These are phyloP conservation scores for Thelonectria rubi DNA, from an alignment of 2,329 filamentous ascomycete species.

Conservation along the genomic window DNA sequence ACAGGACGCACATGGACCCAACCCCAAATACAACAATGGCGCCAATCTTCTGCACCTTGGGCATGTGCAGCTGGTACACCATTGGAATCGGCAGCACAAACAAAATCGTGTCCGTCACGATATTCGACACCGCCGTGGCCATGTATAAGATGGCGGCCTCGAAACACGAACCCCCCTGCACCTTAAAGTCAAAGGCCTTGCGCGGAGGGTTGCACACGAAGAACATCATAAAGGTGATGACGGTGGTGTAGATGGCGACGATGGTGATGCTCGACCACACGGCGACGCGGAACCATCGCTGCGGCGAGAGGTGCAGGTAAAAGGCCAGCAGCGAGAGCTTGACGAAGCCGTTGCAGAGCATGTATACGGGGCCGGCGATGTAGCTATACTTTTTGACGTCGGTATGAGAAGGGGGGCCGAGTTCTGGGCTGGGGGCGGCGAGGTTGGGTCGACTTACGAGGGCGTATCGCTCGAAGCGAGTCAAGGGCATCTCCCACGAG, in stretches of 20 bases:
- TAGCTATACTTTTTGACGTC: slow-evolving; percentile 32
- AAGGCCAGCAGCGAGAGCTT: slow-evolving; percentile 51
- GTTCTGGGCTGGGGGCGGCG: background rate
- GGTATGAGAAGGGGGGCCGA: slow-evolving; percentile 4
- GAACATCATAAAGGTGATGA: slow-evolving; percentile 39
- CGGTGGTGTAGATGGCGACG: slow-evolving; percentile 43
- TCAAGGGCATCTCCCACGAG: slow-evolving; percentile 38
- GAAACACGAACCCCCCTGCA: slow-evolving; percentile 50
- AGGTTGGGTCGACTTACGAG: slow-evolving; percentile 25
- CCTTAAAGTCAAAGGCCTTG: slow-evolving; percentile 36
- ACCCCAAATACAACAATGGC: slow-evolving; percentile 55
- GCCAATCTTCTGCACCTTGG: slow-evolving; percentile 54
- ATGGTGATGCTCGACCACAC: slow-evolving; percentile 45
- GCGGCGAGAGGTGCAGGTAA: slow-evolving; percentile 49
- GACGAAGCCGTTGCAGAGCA: slow-evolving; percentile 47
- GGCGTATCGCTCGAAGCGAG: slow-evolving; percentile 30
- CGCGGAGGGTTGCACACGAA: slow-evolving; percentile 38
- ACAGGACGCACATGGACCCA: slow-evolving; percentile 45
- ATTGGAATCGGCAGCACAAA: slow-evolving; percentile 57
- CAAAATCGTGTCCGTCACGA: slow-evolving; percentile 57
- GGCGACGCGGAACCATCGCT: slow-evolving; percentile 43
- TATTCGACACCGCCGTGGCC: slow-evolving; percentile 57
- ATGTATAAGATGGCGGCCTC: slow-evolving; percentile 58
- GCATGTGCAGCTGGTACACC: slow-evolving; percentile 54
- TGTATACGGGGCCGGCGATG: slow-evolving; percentile 44